Evolutionary conservation across 441 rosid genomes (phyloP).

Genomic region (Brassica hybrid): DNA sequence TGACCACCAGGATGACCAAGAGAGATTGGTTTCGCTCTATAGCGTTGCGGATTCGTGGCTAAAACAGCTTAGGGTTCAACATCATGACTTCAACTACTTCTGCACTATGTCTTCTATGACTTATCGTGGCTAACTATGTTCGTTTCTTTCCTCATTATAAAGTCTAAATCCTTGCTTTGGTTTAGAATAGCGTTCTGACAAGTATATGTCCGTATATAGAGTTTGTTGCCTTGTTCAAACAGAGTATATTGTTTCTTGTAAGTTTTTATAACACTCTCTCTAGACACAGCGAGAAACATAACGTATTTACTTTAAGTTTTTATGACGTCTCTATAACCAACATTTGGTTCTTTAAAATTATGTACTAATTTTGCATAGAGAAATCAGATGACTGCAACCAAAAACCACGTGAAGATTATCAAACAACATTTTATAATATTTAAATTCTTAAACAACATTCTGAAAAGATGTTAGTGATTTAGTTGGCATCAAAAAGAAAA

Average conservation of each 20-base stretch:
- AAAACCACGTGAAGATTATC: too few relatives aligned
- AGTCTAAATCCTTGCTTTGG: slow-evolving; percentile 21
- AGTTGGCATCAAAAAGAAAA: background rate
- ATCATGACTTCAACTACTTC: slow-evolving; percentile 91
- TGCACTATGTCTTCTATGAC: slow-evolving; percentile 41
- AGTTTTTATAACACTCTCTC: background rate
- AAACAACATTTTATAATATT: too few relatives aligned
- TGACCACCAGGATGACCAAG: slow-evolving; percentile 59
- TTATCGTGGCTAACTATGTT: slow-evolving; percentile 57
- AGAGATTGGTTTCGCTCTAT: slow-evolving; percentile 66
- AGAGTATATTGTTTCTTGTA: slow-evolving; percentile 34
- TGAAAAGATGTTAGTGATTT: background rate
- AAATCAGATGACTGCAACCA: too few relatives aligned
- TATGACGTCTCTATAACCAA: too few relatives aligned
- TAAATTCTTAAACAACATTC: background rate
- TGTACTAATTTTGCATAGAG: too few relatives aligned
- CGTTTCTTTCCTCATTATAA: background rate
- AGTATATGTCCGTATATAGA: slow-evolving; percentile 18
- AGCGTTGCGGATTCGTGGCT: slow-evolving; percentile 97
- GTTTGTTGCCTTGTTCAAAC: slow-evolving; percentile 36
- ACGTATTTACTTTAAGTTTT: too few relatives aligned
- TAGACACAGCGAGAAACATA: too few relatives aligned
- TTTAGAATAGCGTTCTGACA: slow-evolving; percentile 37
- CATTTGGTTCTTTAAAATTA: too few relatives aligned
- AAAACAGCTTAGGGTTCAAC: slow-evolving; percentile 87